A percentile compares a stretch with the other conserved stretches of the same genome.
phyloP scores from a whole-genome alignment of 2,329 filamentous ascomycete genomes.

The Dothistroma pini region DNA sequence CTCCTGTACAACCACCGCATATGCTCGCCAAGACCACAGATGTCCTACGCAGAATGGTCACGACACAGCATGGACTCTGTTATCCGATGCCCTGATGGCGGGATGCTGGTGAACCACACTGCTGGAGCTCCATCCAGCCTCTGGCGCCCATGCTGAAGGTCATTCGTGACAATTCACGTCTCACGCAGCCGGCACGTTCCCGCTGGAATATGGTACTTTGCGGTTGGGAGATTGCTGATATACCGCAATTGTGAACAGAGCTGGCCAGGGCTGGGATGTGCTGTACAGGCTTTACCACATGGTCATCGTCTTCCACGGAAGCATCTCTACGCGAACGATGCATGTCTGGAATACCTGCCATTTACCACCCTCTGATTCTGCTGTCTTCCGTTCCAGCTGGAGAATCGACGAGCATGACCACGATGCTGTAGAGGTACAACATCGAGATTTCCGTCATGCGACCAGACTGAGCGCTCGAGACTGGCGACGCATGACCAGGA shows the following conservation, averaged over 20 bases:
- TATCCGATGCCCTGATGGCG: not conserved
- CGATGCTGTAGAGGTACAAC: not conserved
- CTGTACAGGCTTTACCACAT: too few relatives aligned
- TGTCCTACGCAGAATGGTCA: not conserved
- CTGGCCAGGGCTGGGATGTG: too few relatives aligned
- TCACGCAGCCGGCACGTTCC: too few relatives aligned
- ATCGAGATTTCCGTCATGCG: not conserved
- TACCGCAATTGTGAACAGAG: too few relatives aligned
- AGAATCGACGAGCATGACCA: not conserved
- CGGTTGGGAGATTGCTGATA: too few relatives aligned
- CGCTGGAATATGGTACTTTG: too few relatives aligned
- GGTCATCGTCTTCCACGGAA: too few relatives aligned
- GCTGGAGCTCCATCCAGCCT: too few relatives aligned
- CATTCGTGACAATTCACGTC: too few relatives aligned
- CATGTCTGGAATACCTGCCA: too few relatives aligned
- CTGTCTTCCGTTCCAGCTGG: not conserved
- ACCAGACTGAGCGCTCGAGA: not conserved
- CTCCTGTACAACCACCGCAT: not conserved
- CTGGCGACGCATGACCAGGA: not conserved
- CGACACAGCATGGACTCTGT: not conserved
- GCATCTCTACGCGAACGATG: too few relatives aligned
- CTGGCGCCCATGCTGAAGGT: too few relatives aligned
- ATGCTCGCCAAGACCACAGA: not conserved
- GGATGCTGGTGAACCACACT: not conserved
- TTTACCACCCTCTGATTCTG: not conserved